phyloP scores from a whole-genome alignment of 208 protist species.

The Vickermania spadyakhi region DNA sequence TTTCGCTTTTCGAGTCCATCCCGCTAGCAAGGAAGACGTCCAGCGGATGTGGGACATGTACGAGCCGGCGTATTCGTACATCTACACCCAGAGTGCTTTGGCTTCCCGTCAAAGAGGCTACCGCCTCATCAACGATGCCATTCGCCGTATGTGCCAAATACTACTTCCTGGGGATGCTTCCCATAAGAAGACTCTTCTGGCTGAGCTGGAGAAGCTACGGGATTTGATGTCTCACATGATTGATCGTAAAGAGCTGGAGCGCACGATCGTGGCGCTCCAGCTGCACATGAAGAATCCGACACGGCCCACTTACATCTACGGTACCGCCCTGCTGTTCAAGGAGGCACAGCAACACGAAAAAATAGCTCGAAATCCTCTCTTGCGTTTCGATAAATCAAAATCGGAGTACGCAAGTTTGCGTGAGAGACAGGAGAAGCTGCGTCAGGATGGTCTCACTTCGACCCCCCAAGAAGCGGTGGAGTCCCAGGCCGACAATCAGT shows the following conservation, averaged over 20 bases:
- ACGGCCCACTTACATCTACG: constrained; percentile 66
- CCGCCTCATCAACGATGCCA: constrained; percentile 68
- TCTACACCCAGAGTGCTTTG: constrained; percentile 78
- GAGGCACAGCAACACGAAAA: constrained; percentile 47
- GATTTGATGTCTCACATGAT: constrained; percentile 79
- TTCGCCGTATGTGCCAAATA: constrained; percentile 81
- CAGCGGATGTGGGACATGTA: constrained; percentile 78
- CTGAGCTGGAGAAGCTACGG: constrained; percentile 65
- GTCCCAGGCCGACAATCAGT: constrained; percentile 32
- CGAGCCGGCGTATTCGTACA: constrained; percentile 71
- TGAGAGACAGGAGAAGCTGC: constrained; percentile 38
- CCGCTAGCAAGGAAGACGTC: constrained; percentile 52
- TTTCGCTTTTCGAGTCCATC: constrained; percentile 80
- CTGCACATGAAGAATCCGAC: constrained; percentile 39
- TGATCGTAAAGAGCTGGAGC: constrained; percentile 62
- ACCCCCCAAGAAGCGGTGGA: constrained; percentile 47
- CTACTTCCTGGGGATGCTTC: constrained; percentile 42
- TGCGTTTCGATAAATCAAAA: constrained; percentile 45
- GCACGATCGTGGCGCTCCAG: constrained; percentile 67
- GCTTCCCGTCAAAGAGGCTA: constrained; percentile 53
- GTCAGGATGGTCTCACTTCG: constrained; percentile 24
- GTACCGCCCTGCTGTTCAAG: constrained; percentile 54
- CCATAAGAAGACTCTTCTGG: constrained; percentile 51
- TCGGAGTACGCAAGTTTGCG: constrained; percentile 65
- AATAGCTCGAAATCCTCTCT: constrained; percentile 51